phyloP scores from a whole-genome alignment of 2,329 filamentous ascomycete genomes.

The Paecilomyces dactylethromorphus region DNA sequence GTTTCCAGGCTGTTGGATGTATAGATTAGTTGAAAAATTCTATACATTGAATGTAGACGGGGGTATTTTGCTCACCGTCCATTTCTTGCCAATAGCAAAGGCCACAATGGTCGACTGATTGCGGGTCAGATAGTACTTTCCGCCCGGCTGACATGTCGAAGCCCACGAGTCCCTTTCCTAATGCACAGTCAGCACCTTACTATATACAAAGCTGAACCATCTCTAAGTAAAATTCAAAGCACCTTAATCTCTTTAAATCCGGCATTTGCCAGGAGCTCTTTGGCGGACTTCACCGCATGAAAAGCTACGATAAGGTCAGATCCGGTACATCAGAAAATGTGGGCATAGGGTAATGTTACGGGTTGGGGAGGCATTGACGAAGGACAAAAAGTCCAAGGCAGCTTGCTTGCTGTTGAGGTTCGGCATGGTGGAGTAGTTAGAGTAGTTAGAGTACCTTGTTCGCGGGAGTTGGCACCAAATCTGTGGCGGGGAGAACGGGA shows the following conservation, averaged over 20 bases:
- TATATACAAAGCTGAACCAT: not conserved
- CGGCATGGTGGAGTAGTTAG: slow-evolving; percentile 17
- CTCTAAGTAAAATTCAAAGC: not conserved
- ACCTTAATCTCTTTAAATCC: slow-evolving; percentile 81
- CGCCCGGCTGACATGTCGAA: slow-evolving; percentile 69
- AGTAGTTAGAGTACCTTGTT: slow-evolving; percentile 7
- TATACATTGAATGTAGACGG: not conserved
- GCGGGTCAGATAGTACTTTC: slow-evolving; percentile 93
- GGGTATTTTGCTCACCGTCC: slow-evolving; percentile 49
- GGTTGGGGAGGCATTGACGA: slow-evolving; percentile 89
- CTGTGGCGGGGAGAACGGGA: not conserved
- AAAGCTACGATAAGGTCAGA: slow-evolving; percentile 58
- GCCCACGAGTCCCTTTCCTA: slow-evolving; percentile 85
- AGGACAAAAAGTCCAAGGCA: slow-evolving; percentile 81
- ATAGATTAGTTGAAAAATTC: not conserved
- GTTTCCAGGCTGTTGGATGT: slow-evolving; percentile 59
- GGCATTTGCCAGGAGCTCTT: slow-evolving; percentile 67
- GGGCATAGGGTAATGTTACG: slow-evolving; percentile 50
- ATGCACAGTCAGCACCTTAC: not conserved
- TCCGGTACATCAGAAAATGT: slow-evolving; percentile 6
- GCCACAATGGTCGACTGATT: slow-evolving; percentile 89
- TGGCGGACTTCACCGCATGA: slow-evolving; percentile 80
- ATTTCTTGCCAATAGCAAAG: slow-evolving; percentile 84
- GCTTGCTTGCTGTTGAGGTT: slow-evolving; percentile 29
- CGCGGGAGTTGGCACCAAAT: not conserved